These are phyloP conservation scores for Lactarius vividus DNA, from an alignment of 768 basidiomycete species.

Conservation along the genomic window DNA sequence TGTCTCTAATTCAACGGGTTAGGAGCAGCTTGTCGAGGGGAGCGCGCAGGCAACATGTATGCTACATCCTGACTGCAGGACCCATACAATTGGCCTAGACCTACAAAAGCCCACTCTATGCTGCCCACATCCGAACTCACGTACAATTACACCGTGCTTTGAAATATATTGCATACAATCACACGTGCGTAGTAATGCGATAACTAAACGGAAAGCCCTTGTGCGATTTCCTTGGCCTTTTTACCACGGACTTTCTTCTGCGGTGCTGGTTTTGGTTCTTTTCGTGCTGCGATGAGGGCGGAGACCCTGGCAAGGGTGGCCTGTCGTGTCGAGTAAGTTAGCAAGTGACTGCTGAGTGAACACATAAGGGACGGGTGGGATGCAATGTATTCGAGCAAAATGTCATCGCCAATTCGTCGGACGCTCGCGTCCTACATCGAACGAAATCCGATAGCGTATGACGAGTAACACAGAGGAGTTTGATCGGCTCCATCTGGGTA, in stretches of 20 bases:
- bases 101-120: neutral
- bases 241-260: constrained; percentile 72
- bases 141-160: neutral
- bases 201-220: constrained; percentile 1
- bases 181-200: neutral
- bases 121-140: neutral
- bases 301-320: constrained; percentile 75
- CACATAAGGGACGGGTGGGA: neutral
- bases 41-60: neutral
- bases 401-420: constrained; percentile 79
- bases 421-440: constrained; percentile 51
- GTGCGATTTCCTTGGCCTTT: constrained; percentile 42
- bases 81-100: neutral
- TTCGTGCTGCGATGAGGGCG: constrained; percentile 65
- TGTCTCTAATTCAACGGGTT: neutral
- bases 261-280: constrained; percentile 63
- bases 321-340: constrained; percentile 38
- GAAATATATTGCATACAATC: constrained; percentile 7
- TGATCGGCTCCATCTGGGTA: constrained; percentile 54
- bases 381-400: constrained; percentile 16
- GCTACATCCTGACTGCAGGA: too few species aligned
- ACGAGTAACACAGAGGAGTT: constrained; percentile 52
- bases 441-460: constrained; percentile 80
- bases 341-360: neutral
- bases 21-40: neutral